Evolutionary conservation across 345 rosid genomes (phyloP).

Genomic region (Leavenworthia alabamica): DNA sequence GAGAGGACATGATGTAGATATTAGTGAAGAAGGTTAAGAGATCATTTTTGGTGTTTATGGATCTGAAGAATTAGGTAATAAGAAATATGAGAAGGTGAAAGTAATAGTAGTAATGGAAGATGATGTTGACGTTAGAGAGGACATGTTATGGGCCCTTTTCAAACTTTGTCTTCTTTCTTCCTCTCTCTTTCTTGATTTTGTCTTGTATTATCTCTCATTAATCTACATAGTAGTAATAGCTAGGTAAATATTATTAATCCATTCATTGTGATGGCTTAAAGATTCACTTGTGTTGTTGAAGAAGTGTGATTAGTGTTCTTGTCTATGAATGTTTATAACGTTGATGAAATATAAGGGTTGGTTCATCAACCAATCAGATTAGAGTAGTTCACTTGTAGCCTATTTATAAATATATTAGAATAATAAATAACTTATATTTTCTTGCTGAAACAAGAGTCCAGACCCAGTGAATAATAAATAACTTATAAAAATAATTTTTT

Average conservation of each 20-base stretch:
- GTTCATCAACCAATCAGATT: neutral
- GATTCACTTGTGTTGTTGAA: neutral
- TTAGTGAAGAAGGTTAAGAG: too few species aligned
- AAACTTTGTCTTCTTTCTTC: constrained; percentile 7
- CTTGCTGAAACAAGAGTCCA: too few species aligned
- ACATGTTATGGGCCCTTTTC: constrained; percentile 25
- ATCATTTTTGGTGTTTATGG: too few species aligned
- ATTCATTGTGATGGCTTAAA: neutral
- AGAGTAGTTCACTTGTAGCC: neutral
- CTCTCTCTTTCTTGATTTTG: neutral
- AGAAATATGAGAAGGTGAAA: too few species aligned
- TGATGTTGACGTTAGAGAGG: constrained; percentile 27
- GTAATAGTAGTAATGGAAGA: constrained; percentile 25
- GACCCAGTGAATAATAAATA: too few species aligned
- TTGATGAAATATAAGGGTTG: neutral
- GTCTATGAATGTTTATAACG: neutral
- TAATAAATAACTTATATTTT: too few species aligned
- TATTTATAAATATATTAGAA: too few species aligned
- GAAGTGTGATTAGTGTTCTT: neutral
- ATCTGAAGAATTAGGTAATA: too few species aligned
- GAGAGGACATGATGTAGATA: constrained; percentile 26
- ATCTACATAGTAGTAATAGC: neutral
- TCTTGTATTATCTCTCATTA: neutral
- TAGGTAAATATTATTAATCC: neutral
- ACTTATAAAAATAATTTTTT: too few species aligned